A percentile compares a stretch with the other conserved stretches of the same genome.
phyloP scores from a whole-genome alignment of 2,329 filamentous ascomycete genomes.

The Botrytis porri region DNA sequence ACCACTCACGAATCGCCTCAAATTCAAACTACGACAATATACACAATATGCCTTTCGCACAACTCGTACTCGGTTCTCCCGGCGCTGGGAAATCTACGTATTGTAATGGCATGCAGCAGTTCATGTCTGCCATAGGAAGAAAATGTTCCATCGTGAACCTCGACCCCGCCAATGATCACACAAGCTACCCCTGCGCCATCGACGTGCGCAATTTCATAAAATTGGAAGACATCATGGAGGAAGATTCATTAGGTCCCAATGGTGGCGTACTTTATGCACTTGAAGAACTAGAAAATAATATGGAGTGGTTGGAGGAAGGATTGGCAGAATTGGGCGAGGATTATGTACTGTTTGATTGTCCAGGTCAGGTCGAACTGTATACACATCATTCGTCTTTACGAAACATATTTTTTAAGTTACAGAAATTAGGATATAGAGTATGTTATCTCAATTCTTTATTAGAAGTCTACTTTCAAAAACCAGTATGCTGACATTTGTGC shows the following conservation, averaged over 20 bases:
- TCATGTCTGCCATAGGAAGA: slow-evolving; percentile 90
- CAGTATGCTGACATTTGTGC: slow-evolving; percentile 33
- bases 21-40: neutral
- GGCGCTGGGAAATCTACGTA: slow-evolving; percentile 97
- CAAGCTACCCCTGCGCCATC: slow-evolving; percentile 82
- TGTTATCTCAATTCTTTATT: slow-evolving; percentile 38
- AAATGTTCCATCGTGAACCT: slow-evolving; percentile 95
- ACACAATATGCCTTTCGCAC: slow-evolving; percentile 38
- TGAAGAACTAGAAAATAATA: slow-evolving; percentile 90
- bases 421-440: slow-evolving; percentile 91
- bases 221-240: slow-evolving; percentile 90
- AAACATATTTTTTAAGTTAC: slow-evolving; percentile 85
- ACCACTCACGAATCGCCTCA: neutral
- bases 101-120: slow-evolving; percentile 99
- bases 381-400: slow-evolving; percentile 90
- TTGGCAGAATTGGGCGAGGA: slow-evolving; percentile 80
- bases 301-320: slow-evolving; percentile 84
- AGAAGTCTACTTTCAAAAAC: neutral
- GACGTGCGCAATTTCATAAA: slow-evolving; percentile 88
- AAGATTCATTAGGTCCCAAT: slow-evolving; percentile 87
- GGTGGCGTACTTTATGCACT: slow-evolving; percentile 90
- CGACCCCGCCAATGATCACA: slow-evolving; percentile 93
- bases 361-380: slow-evolving; percentile 94
- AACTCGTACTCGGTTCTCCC: slow-evolving; percentile 85
- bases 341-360: slow-evolving; percentile 93